These are phyloP conservation scores for Cystobasidiaceae sp. DNA, from an alignment of 1,284 basidiomycete genomes.

Conservation along the genomic window DNA sequence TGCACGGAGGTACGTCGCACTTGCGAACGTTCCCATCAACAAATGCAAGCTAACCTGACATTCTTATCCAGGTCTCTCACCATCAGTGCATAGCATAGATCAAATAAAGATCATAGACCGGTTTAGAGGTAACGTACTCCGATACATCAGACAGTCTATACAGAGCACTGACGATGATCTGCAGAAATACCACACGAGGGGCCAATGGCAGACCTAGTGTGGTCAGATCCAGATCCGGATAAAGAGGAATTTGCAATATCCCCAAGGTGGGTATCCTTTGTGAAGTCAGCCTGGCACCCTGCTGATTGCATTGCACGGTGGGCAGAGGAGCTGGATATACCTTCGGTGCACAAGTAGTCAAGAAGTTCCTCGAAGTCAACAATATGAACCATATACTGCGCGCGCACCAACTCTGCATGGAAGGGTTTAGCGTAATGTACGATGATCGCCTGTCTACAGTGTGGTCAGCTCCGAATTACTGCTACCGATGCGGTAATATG, in stretches of 20 bases:
- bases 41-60: too few relatives aligned
- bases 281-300: too few relatives aligned
- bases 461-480: slow-evolving; percentile 98
- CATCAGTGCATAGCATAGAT: slow-evolving; percentile 97
- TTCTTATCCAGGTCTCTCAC: too few relatives aligned
- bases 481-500: slow-evolving; percentile 94
- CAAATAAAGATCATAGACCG: slow-evolving; percentile 99
- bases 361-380: slow-evolving; percentile 92
- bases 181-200: slow-evolving; percentile 98
- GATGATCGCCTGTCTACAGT: slow-evolving; percentile 94
- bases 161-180: too few relatives aligned
- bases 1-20: too few relatives aligned
- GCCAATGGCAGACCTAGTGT: slow-evolving; percentile 99
- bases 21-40: too few relatives aligned
- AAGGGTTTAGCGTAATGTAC: slow-evolving; percentile 91
- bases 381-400: slow-evolving; percentile 95
- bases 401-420: slow-evolving; percentile 99
- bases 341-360: slow-evolving; percentile 96
- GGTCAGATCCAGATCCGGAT: slow-evolving; percentile 98
- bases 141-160: too few relatives aligned
- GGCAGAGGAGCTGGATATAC: slow-evolving; percentile 98
- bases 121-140: slow-evolving; percentile 73
- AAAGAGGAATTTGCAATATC: slow-evolving; percentile 99
- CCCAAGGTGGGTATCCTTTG: too few relatives aligned
- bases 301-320: too few relatives aligned